phyloP scores from a whole-genome alignment of 345 rosid species.

The Eucalyptus regnans region DNA sequence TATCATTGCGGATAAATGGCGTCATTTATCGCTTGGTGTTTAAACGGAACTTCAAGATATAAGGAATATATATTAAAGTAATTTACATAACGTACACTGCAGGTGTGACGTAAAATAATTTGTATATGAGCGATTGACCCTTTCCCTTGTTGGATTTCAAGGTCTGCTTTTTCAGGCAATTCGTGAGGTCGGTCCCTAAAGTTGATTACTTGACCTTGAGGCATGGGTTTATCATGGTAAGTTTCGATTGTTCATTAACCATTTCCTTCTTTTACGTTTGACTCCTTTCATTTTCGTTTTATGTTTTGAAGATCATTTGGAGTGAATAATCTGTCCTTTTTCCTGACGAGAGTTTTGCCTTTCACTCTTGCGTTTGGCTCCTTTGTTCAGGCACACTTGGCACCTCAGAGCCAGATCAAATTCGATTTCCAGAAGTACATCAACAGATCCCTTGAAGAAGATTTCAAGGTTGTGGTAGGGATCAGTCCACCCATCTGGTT shows the following conservation, averaged over 20 bases:
- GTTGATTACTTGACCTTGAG: conserved; percentile 84
- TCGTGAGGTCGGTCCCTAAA: conserved; percentile 72
- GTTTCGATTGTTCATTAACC: background rate
- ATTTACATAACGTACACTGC: background rate
- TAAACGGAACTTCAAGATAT: background rate
- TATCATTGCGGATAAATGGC: background rate
- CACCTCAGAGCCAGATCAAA: conserved; percentile 49
- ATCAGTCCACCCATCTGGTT: conserved; percentile 96
- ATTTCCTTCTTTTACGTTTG: background rate
- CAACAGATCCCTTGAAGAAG: conserved; percentile 80
- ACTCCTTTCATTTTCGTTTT: no score
- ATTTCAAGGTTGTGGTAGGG: conserved; percentile 81
- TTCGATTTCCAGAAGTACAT: conserved; percentile 82
- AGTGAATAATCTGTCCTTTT: background rate
- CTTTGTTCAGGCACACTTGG: conserved; percentile 68
- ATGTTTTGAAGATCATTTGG: background rate
- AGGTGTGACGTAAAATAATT: background rate
- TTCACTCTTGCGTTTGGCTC: background rate
- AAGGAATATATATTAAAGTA: background rate
- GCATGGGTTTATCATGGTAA: conserved; percentile 89
- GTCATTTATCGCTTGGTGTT: background rate
- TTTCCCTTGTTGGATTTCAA: background rate
- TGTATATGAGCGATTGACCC: background rate
- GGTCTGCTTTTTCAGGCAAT: conserved; percentile 92
- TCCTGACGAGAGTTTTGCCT: background rate